Evolutionary conservation across 2,329 filamentous ascomycete species (phyloP), one percentile per base, ranked within the genome.

Genomic region (Fusarium dimerum): DNA sequence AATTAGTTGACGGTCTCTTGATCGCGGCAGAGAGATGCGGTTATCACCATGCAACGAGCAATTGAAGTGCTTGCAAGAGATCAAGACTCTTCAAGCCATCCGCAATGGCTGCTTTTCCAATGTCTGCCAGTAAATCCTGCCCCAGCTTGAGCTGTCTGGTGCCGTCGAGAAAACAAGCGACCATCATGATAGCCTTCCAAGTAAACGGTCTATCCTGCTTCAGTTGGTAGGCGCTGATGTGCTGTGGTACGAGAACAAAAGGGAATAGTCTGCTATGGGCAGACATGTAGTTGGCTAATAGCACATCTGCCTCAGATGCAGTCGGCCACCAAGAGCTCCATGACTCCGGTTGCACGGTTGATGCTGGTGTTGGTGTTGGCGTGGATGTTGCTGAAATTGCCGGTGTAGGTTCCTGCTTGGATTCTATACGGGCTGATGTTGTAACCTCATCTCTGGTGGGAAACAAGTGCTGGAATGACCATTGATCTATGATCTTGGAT

Each of bases 181-280:
- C 70, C 65, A 80, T 72, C 73, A 81, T 79, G 54, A 76, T 62
- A 5, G 71, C 75, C 60, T 78, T 79, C 77, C 78, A 82, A 40
- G 80, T 56, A 40, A 76, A 76, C 18, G 78, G 78, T 6, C 72
- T 66, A 52, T 70, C 54, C 26, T 63, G 60, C 26, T 68, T 69
- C 42, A 81, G 64, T 54, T 73, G 64, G 2, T 63, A 59, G 1
- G 76, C 68, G 4, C 62, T 64, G 57, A 77, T 58, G 42, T 68
- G 55, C 20, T 59, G 55, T 1, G 77, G 72, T 5, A 79, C 64
- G 13, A 75, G 56, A 9, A 78, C 73, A 54, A 81, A 81, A 9
- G 78, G 78, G 47, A 77, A 75, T 9, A 78, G 58, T 1, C 64
- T 65, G 32, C 65, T 65, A 48, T 74, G 65, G 17, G 67, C 48